Conservation (phyloP, 2,329 filamentous ascomycete genomes). For the Colletotrichum lentis region DNA sequence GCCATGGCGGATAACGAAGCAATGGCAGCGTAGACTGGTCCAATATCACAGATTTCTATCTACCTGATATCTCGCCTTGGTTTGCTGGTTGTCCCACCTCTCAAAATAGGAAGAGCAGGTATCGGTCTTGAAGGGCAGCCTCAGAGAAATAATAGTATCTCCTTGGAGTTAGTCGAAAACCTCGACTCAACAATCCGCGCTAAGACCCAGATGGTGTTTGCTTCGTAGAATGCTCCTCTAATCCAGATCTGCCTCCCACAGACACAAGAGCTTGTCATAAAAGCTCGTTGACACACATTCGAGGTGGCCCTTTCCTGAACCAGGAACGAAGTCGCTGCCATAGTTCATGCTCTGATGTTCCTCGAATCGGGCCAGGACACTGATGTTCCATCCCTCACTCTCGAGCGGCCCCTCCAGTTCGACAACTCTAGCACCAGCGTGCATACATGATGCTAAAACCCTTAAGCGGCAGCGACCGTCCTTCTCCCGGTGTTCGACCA, state of each 20-base stretch:
- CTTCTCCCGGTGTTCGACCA: constrained; percentile 53
- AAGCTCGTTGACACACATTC: constrained; percentile 77
- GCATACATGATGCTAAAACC: constrained; percentile 92
- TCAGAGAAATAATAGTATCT: background rate
- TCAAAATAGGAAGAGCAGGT: background rate
- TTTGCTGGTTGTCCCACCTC: too few species aligned
- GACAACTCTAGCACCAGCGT: constrained; percentile 79
- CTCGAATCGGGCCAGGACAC: constrained; percentile 75
- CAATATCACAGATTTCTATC: too few species aligned
- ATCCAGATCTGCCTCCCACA: constrained; percentile 60
- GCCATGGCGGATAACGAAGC: background rate
- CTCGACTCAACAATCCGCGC: background rate
- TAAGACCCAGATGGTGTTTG: background rate
- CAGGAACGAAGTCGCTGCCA: constrained; percentile 74
- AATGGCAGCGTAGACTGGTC: background rate
- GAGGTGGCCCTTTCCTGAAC: constrained; percentile 42
- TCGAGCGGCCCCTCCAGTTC: constrained; percentile 50
- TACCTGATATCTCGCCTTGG: too few species aligned
- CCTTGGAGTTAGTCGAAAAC: background rate
- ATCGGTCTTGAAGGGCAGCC: background rate
- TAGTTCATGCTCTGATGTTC: constrained; percentile 97
- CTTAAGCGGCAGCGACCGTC: constrained; percentile 46
- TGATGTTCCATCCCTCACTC: constrained; percentile 64
- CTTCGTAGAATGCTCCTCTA: background rate
- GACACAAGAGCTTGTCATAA: constrained; percentile 74